Evolutionary conservation across 805 yeast genomes (phyloP).

Genomic region (Monosporozyma servazzii): DNA sequence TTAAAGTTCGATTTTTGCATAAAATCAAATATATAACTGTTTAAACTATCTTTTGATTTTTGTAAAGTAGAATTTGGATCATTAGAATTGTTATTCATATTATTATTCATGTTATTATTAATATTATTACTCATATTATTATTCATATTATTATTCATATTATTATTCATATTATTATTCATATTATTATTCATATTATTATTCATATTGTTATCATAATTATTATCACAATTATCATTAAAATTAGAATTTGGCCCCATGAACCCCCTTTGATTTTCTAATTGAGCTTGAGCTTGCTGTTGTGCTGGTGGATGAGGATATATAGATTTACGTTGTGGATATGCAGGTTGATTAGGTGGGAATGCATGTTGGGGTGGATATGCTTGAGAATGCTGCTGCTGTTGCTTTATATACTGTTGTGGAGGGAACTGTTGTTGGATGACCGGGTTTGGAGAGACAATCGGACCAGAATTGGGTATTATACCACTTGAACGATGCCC

Average conservation of each 20-base stretch:
- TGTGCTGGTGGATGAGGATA: not conserved
- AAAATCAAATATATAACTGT: constrained; percentile 82
- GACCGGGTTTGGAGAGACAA: not conserved
- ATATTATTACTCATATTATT: not conserved
- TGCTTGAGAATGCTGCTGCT: not conserved
- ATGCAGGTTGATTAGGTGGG: not conserved
- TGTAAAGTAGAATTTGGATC: not conserved
- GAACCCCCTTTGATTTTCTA: not conserved
- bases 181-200: not conserved
- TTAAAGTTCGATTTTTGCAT: constrained; percentile 62
- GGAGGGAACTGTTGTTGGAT: not conserved
- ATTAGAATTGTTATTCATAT: not conserved
- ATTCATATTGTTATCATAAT: not conserved
- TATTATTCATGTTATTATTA: not conserved
- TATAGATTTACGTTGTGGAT: not conserved
- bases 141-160: not conserved
- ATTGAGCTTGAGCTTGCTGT: not conserved
- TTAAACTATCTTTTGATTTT: constrained; percentile 17
- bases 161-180: not conserved
- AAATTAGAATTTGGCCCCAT: not conserved
- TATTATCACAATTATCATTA: too few species aligned
- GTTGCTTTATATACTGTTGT: not conserved
- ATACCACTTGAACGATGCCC: not conserved
- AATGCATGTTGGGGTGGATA: not conserved
- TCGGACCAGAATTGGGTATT: not conserved